phyloP scores from a whole-genome alignment of 257 asterid species.

The Scutellaria barbata region DNA sequence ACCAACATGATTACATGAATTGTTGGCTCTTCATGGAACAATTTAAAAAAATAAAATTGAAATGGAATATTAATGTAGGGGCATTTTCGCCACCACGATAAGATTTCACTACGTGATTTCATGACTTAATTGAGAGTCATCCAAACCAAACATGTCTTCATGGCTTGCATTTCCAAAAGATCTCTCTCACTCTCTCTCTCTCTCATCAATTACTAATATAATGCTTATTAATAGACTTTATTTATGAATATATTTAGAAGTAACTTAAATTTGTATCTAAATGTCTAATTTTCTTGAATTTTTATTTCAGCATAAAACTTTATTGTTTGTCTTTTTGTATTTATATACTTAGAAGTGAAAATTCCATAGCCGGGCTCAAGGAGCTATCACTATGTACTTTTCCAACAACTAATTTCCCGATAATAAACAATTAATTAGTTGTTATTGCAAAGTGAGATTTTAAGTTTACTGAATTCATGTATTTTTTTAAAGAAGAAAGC shows the following conservation, averaged over 20 bases:
- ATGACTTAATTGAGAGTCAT: not conserved
- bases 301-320: not conserved
- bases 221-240: too few relatives aligned
- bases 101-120: conserved; percentile 18
- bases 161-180: not conserved
- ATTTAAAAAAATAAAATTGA: not conserved
- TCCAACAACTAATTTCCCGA: conserved; percentile 1
- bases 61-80: not conserved
- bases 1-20: not conserved
- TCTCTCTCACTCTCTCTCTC: too few relatives aligned
- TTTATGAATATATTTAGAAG: too few relatives aligned
- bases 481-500: not conserved
- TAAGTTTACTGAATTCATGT: not conserved
- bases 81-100: not conserved
- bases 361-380: conserved; percentile 27
- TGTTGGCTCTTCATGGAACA: not conserved
- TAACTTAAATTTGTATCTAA: too few relatives aligned
- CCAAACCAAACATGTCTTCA: not conserved
- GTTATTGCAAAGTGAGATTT: not conserved
- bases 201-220: too few relatives aligned
- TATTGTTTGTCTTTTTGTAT: conserved; percentile 8
- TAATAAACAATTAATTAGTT: not conserved
- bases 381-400: conserved; percentile 23
- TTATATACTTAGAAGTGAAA: not conserved
- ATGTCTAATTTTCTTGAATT: not conserved